Conservation (phyloP, 148 eudicot genomes). For the Heliamphora exappendiculata region DNA sequence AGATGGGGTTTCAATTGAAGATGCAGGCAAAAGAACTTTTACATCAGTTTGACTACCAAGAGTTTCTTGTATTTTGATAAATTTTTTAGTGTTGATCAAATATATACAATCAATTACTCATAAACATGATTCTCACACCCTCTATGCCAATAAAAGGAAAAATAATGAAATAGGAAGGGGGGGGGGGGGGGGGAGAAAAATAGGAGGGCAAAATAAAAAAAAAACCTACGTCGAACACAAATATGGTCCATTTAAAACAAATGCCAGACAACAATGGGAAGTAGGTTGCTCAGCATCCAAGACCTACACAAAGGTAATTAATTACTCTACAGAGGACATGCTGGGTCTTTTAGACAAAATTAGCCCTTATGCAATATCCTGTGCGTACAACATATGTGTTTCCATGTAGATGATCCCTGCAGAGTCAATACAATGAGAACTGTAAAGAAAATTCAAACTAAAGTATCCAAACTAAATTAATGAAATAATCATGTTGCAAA, state of each 20-base stretch:
- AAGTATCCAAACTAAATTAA: not conserved
- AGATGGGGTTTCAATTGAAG: too few relatives aligned
- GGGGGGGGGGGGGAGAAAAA: too few relatives aligned
- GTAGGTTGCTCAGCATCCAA: not conserved
- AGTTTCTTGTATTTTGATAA: not conserved
- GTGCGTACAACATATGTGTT: not conserved
- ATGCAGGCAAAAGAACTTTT: too few relatives aligned
- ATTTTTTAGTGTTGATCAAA: not conserved
- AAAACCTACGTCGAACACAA: not conserved
- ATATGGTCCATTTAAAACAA: not conserved
- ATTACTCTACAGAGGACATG: not conserved
- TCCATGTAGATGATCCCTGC: conserved; percentile 4
- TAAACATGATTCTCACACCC: not conserved
- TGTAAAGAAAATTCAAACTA: not conserved
- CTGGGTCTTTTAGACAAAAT: not conserved
- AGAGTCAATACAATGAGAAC: not conserved
- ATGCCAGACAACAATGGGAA: not conserved
- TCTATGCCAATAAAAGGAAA: not conserved
- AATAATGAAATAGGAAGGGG: too few relatives aligned
- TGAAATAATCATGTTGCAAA: not conserved
- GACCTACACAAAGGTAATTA: too few relatives aligned
- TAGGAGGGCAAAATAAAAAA: too few relatives aligned
- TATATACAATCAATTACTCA: not conserved
- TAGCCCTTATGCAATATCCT: not conserved
- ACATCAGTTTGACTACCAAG: not conserved